Percentiles rank a stretch among this genome's conserved stretches.
Conservation (phyloP, 768 basidiomycete genomes). For the Kwoniella sp. region DNA sequence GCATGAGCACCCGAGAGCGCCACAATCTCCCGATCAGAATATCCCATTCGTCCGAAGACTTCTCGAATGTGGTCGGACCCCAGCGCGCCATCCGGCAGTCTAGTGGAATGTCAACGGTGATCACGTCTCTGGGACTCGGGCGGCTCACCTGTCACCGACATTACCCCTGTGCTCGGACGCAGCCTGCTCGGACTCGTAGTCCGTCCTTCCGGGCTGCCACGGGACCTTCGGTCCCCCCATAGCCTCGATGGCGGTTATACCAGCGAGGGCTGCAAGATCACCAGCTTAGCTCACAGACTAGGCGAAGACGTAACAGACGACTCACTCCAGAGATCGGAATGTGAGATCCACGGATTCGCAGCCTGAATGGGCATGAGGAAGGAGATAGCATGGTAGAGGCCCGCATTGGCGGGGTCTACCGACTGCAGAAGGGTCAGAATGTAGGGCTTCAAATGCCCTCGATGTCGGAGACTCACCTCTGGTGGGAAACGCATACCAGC, state of each 20-base stretch:
- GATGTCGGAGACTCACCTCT: slow-evolving; percentile 42
- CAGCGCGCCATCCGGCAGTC: slow-evolving; percentile 49
- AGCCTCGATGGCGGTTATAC: slow-evolving; percentile 46
- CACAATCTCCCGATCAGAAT: slow-evolving; percentile 50
- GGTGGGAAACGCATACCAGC: slow-evolving; percentile 47
- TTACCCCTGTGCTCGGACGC: slow-evolving; percentile 46
- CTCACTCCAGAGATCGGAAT: slow-evolving; percentile 47
- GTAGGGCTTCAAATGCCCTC: not conserved
- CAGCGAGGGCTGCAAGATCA: slow-evolving; percentile 52
- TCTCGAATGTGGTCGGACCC: slow-evolving; percentile 49
- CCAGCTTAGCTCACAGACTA: not conserved
- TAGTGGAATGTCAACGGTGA: slow-evolving; percentile 3
- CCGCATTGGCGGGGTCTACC: slow-evolving; percentile 44
- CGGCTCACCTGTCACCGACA: slow-evolving; percentile 36
- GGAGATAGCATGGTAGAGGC: slow-evolving; percentile 48
- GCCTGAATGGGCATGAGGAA: slow-evolving; percentile 49
- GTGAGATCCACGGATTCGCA: slow-evolving; percentile 50
- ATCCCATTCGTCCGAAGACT: slow-evolving; percentile 50
- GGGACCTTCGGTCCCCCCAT: slow-evolving; percentile 48
- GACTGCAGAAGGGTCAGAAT: slow-evolving; percentile 23
- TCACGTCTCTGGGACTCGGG: no score
- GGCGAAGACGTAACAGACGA: not conserved
- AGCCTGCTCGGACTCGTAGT: slow-evolving; percentile 41
- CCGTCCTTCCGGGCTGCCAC: slow-evolving; percentile 49
- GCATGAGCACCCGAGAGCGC: slow-evolving; percentile 50